phyloP scores from a whole-genome alignment of 2,329 filamentous ascomycete species.

The Hypoxylon sp. region DNA sequence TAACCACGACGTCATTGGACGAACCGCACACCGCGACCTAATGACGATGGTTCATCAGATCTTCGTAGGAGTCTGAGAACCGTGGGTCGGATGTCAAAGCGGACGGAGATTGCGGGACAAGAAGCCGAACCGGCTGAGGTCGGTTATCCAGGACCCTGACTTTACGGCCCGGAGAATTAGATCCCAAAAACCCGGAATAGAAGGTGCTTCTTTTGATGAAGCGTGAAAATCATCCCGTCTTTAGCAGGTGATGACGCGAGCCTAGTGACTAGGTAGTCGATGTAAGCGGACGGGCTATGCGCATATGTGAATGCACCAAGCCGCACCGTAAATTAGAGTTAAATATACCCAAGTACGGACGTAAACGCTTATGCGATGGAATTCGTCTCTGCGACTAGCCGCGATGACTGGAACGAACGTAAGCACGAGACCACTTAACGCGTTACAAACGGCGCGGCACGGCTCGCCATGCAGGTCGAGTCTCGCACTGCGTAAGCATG shows the following conservation, averaged over 20 bases:
- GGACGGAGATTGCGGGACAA: constrained; percentile 43
- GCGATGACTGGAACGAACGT: constrained; percentile 10
- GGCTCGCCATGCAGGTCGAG: constrained; percentile 35
- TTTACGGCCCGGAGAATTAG: constrained; percentile 29
- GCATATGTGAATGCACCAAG: constrained; percentile 40
- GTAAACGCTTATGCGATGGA: constrained; percentile 25
- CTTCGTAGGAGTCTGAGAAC: constrained; percentile 30
- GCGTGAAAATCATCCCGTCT: constrained; percentile 14
- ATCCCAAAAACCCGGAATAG: constrained; percentile 27
- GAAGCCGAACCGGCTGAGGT: constrained; percentile 45
- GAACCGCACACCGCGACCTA: constrained; percentile 4
- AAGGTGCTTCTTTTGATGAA: constrained; percentile 18
- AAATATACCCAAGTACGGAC: constrained; percentile 21
- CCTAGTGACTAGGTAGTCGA: constrained; percentile 8
- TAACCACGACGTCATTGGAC: constrained; percentile 36
- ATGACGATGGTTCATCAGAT: constrained; percentile 28
- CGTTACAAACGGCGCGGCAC: constrained; percentile 32
- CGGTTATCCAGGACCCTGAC: constrained; percentile 27
- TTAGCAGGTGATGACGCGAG: constrained; percentile 15
- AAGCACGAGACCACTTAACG: constrained; percentile 2
- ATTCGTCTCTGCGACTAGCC: constrained; percentile 34
- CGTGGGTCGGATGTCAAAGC: constrained; percentile 37
- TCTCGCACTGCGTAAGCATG: constrained; percentile 13
- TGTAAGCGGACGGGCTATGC: constrained; percentile 22
- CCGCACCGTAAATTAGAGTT: constrained; percentile 35